Evolutionary conservation across 2,329 filamentous ascomycete species (phyloP).

Genomic region (Microascus cirrosus): DNA sequence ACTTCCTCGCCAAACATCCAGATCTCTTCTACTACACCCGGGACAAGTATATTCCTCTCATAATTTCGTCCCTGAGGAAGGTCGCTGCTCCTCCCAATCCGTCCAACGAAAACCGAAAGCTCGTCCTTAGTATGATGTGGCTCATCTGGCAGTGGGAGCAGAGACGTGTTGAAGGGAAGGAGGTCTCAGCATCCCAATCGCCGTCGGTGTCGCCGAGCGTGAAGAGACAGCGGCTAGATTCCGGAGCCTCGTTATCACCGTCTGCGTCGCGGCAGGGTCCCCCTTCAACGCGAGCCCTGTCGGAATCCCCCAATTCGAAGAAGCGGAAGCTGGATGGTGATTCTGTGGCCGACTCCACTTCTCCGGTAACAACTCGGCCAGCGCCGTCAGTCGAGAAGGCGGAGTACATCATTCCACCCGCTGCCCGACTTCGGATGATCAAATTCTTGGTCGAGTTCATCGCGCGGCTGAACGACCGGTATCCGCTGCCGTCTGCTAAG

Average conservation of each 20-base stretch:
- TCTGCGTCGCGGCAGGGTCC: neutral
- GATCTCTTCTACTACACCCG: conserved; percentile 91
- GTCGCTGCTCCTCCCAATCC: conserved; percentile 74
- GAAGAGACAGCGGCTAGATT: conserved; percentile 12
- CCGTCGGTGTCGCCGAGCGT: neutral
- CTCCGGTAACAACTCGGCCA: neutral
- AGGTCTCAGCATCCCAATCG: conserved; percentile 7
- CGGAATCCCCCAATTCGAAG: conserved; percentile 60
- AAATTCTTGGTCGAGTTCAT: conserved; percentile 97
- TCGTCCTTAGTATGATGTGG: conserved; percentile 82
- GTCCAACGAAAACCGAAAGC: conserved; percentile 82
- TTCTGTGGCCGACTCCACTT: conserved; percentile 4
- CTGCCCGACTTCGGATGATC: conserved; percentile 67
- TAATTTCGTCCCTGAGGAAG: conserved; percentile 81
- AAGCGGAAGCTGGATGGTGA: conserved; percentile 71
- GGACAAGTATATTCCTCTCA: conserved; percentile 80
- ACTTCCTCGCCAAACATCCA: conserved; percentile 87
- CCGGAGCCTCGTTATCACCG: conserved; percentile 13
- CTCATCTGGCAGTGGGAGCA: conserved; percentile 92
- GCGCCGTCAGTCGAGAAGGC: conserved; percentile 32
- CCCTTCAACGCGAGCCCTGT: conserved; percentile 21
- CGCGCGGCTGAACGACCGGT: conserved; percentile 77
- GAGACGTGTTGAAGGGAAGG: conserved; percentile 57
- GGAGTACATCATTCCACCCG: conserved; percentile 57
- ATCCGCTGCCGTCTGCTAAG: conserved; percentile 61